Evolutionary conservation across 1,284 basidiomycete genomes (phyloP).

Genomic region (Naganishia sp.): DNA sequence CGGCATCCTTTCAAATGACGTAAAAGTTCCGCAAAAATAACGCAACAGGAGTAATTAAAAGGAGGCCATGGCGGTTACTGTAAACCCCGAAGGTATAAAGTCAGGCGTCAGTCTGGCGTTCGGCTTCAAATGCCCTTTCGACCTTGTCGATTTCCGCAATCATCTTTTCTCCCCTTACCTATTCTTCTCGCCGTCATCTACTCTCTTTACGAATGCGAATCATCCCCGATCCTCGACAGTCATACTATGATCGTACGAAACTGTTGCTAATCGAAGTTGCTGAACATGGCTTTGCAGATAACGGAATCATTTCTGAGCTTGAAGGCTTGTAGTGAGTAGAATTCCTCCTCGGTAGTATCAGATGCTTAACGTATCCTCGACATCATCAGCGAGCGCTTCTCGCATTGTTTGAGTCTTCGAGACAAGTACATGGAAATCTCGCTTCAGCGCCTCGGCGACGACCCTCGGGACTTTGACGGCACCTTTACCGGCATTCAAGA

Average conservation of each 20-base stretch:
- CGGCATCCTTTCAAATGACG: not conserved
- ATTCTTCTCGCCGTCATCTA: not conserved
- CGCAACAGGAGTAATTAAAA: not conserved
- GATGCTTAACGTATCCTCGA: not conserved
- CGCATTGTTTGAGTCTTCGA: conserved; percentile 78
- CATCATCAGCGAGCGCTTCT: conserved; percentile 58
- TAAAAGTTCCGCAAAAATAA: not conserved
- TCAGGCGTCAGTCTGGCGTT: too few relatives aligned
- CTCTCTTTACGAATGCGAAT: not conserved
- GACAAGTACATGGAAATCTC: conserved; percentile 89
- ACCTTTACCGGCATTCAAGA: conserved; percentile 65
- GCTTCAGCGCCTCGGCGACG: conserved; percentile 83
- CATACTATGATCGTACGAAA: conserved; percentile 8
- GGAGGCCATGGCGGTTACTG: not conserved
- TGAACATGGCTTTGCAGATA: conserved; percentile 51
- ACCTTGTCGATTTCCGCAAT: not conserved
- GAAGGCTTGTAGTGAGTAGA: conserved; percentile 53
- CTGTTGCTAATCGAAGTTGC: conserved; percentile 47
- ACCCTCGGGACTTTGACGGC: conserved; percentile 84
- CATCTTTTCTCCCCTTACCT: not conserved
- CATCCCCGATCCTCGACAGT: conserved; percentile 6
- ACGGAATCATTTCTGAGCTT: conserved; percentile 53
- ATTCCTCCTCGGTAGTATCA: too few relatives aligned
- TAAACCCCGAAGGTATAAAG: not conserved
- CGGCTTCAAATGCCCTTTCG: not conserved